phyloP scores from a whole-genome alignment of 2,329 filamentous ascomycete species.

The Cryphonectria radicalis region DNA sequence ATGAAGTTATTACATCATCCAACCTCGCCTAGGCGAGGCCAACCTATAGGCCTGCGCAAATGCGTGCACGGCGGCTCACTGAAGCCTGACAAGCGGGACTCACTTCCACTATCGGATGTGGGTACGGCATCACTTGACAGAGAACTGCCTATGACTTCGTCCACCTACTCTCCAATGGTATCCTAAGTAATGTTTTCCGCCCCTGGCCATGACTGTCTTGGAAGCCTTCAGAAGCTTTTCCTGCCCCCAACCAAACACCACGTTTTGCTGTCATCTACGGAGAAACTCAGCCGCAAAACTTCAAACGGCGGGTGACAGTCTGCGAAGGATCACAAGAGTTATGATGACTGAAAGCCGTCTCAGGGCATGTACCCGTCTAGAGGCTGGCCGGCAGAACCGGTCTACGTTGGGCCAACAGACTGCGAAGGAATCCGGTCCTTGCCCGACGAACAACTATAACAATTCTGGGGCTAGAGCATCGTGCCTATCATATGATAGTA shows the following conservation, averaged over 20 bases:
- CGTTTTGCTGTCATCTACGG: not conserved
- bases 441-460: not conserved
- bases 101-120: not conserved
- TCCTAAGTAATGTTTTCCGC: not conserved
- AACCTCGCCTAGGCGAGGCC: not conserved
- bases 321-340: not conserved
- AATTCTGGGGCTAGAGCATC: not conserved
- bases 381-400: not conserved
- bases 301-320: not conserved
- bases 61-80: not conserved
- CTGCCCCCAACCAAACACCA: not conserved
- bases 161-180: not conserved
- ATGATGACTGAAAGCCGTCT: not conserved
- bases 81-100: not conserved
- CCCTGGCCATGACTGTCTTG: not conserved
- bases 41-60: not conserved
- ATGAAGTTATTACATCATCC: conserved; percentile 5
- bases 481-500: not conserved
- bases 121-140: not conserved
- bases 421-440: not conserved
- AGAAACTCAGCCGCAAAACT: not conserved
- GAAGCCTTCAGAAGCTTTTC: not conserved
- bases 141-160: not conserved
- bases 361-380: not conserved
- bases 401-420: not conserved